Conservation (phyloP, 352 stramenopile species). For the Phytophthora chlamydospora region DNA sequence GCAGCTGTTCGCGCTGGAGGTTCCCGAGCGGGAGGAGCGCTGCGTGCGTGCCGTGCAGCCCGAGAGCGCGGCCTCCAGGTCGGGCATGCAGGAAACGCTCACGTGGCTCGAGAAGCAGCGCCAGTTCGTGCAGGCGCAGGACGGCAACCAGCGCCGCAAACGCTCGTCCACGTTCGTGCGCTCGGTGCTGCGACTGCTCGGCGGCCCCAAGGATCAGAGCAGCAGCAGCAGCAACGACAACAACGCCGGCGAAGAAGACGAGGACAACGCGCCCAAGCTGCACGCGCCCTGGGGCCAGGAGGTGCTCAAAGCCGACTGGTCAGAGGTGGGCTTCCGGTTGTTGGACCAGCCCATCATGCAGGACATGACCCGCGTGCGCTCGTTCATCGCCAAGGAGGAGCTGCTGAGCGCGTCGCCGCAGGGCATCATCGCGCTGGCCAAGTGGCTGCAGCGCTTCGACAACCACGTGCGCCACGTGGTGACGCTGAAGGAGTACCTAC, state of each 20-base stretch:
- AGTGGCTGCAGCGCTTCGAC: conserved; percentile 71
- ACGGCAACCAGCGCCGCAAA: conserved; percentile 46
- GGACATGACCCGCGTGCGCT: conserved; percentile 59
- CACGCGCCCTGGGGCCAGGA: conserved; percentile 53
- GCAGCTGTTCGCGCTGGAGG: conserved; percentile 33
- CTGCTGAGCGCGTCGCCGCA: conserved; percentile 56
- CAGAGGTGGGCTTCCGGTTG: conserved; percentile 53
- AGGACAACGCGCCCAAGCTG: conserved; percentile 36
- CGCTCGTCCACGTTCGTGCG: conserved; percentile 68
- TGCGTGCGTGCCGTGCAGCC: neutral
- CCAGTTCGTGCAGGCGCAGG: conserved; percentile 33
- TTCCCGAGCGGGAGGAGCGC: neutral
- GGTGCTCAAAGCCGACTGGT: conserved; percentile 51
- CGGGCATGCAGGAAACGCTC: conserved; percentile 66
- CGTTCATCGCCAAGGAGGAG: conserved; percentile 53
- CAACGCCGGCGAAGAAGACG: conserved; percentile 16
- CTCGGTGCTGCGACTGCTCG: conserved; percentile 63
- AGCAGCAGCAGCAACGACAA: conserved; percentile 5
- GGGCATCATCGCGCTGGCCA: conserved; percentile 57
- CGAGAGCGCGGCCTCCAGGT: conserved; percentile 23
- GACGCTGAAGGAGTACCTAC: conserved; percentile 70
- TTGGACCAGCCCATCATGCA: conserved; percentile 68
- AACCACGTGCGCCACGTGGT: conserved; percentile 62
- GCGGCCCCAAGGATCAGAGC: conserved; percentile 25
- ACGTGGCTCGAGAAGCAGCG: conserved; percentile 74